Evolutionary conservation across 2,329 filamentous ascomycete species (phyloP).

Genomic region (Diaporthe sp.): DNA sequence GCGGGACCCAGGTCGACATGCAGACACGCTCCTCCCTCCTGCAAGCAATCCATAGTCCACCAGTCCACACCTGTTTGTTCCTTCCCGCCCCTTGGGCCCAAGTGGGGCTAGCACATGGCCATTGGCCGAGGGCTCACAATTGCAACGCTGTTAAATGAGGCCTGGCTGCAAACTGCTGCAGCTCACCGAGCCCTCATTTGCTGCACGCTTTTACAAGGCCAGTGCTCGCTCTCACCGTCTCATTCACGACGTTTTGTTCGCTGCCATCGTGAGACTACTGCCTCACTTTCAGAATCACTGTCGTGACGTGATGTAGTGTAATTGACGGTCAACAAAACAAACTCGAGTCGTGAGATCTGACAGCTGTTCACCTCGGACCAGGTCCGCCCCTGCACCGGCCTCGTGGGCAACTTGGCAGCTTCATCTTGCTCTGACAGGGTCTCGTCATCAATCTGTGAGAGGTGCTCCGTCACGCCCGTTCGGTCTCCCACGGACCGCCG

Average conservation of each 20-base stretch:
- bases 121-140: not conserved
- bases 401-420: slow-evolving; percentile 18
- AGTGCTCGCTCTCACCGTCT: not conserved
- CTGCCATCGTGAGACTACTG: not conserved
- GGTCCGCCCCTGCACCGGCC: slow-evolving; percentile 13
- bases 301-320: not conserved
- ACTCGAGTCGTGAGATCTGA: slow-evolving; percentile 27
- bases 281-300: not conserved
- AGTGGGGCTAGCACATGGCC: slow-evolving; percentile 22
- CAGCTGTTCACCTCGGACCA: slow-evolving; percentile 1
- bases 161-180: slow-evolving; percentile 4
- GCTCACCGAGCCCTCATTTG: not conserved
- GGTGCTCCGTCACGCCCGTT: not conserved
- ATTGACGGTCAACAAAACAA: not conserved
- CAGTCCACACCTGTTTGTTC: not conserved
- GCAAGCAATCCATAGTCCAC: slow-evolving; percentile 20
- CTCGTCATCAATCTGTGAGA: not conserved
- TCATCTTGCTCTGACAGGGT: slow-evolving; percentile 6
- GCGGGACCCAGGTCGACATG: not conserved
- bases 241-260: not conserved
- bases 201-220: not conserved
- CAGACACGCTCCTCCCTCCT: not conserved
- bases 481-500: not conserved
- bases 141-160: slow-evolving; percentile 30
- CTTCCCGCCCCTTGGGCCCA: slow-evolving; percentile 8